Evolutionary conservation across 805 yeast genomes (phyloP).

Genomic region (Candida hungchunana): DNA sequence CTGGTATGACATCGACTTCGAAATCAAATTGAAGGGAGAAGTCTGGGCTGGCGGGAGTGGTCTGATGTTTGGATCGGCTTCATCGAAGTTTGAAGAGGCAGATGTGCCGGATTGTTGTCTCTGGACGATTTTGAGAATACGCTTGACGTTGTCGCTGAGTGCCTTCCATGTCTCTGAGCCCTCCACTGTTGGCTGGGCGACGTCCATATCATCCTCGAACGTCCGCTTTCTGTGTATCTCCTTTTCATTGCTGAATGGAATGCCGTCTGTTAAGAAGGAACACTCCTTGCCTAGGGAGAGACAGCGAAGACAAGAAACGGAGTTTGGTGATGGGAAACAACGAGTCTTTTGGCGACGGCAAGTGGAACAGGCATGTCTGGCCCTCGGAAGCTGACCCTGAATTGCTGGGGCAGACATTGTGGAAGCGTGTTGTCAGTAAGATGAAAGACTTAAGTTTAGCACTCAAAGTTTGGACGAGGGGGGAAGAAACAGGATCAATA

Average conservation of each 20-base stretch:
- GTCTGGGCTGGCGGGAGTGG: conserved; percentile 28
- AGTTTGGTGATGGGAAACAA: conserved; percentile 48
- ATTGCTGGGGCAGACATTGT: no score
- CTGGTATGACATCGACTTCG: conserved; percentile 17
- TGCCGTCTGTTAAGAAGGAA: conserved; percentile 18
- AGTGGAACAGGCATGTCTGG: conserved; percentile 48
- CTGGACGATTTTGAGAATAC: conserved; percentile 13
- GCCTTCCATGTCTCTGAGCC: conserved; percentile 11
- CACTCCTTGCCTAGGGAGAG: conserved; percentile 47
- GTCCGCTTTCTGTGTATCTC: conserved; percentile 14
- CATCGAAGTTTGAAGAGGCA: conserved; percentile 4
- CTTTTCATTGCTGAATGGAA: conserved; percentile 12
- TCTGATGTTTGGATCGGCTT: conserved; percentile 9
- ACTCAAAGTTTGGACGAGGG: no score
- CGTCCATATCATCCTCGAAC: conserved; percentile 11
- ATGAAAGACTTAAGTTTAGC: no score
- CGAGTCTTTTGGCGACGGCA: conserved; percentile 58
- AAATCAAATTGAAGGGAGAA: conserved; percentile 24
- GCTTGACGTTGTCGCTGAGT: conserved; percentile 14
- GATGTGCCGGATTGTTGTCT: conserved; percentile 13
- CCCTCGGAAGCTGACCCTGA: conserved; percentile 30
- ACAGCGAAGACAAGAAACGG: conserved; percentile 54
- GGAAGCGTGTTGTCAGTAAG: no score
- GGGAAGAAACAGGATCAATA: no score
- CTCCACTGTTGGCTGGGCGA: conserved; percentile 10